Percentiles rank a stretch among this genome's conserved stretches.
Conservation (phyloP, 2,329 filamentous ascomycete genomes). For the Torrubiellomyces zombiae region DNA sequence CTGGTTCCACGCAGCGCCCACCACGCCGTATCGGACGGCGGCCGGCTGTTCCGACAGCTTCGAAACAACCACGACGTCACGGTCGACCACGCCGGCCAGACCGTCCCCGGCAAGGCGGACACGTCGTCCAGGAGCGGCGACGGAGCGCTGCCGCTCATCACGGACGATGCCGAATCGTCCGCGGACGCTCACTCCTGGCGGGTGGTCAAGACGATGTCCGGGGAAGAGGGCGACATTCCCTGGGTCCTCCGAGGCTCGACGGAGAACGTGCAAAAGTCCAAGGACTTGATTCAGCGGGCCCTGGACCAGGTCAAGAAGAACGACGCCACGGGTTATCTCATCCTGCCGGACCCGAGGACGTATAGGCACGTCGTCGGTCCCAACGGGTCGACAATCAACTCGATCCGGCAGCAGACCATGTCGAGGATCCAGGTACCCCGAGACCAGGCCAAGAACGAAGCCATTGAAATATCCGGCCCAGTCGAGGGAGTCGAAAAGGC, state of each 20-base stretch:
- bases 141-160: constrained; percentile 70
- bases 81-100: constrained; percentile 75
- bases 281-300: constrained; percentile 54
- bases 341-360: constrained; percentile 74
- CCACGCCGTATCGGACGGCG: constrained; percentile 72
- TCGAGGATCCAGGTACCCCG: constrained; percentile 90
- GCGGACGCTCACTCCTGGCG: constrained; percentile 70
- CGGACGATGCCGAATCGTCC: constrained; percentile 54
- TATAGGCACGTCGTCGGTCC: constrained; percentile 85
- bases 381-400: constrained; percentile 80
- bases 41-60: constrained; percentile 82
- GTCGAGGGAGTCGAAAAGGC: constrained; percentile 72
- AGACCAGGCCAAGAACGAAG: constrained; percentile 57
- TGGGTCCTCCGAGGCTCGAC: constrained; percentile 74
- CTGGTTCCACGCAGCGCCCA: constrained; percentile 69
- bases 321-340: constrained; percentile 67
- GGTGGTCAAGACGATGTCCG: constrained; percentile 45
- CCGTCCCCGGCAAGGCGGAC: constrained; percentile 53
- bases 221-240: constrained; percentile 58
- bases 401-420: constrained; percentile 78
- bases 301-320: constrained; percentile 55
- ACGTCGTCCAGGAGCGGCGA: constrained; percentile 38
- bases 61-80: constrained; percentile 75
- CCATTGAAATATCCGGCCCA: constrained; percentile 76
- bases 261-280: constrained; percentile 71